A percentile compares a stretch with the other conserved stretches of the same genome.
Evolutionary conservation across 202 grass and related monocot genomes (phyloP).

Genomic region (Saccharum hybrid): DNA sequence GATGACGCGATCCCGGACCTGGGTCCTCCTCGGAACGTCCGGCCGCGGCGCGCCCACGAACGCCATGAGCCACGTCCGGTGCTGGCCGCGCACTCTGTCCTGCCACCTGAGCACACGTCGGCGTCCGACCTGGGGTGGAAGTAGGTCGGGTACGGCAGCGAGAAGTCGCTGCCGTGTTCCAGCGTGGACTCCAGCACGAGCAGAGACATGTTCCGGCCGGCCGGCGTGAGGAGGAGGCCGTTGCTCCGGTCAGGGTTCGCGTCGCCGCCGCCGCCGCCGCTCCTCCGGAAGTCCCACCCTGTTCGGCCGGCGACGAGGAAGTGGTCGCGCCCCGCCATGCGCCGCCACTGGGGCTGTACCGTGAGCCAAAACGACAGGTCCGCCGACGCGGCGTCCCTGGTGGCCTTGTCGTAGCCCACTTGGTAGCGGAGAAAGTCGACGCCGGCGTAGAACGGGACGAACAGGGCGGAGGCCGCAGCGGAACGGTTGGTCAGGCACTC

Average conservation of each 20-base stretch:
- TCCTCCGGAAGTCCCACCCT: not conserved
- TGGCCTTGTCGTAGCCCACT: not conserved
- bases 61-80: no score
- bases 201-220: no score
- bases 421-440: not conserved
- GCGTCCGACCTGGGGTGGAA: no score
- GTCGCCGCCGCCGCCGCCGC: not conserved
- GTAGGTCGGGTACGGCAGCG: no score
- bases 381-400: not conserved
- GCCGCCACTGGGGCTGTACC: not conserved
- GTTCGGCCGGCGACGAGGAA: conserved; percentile 10
- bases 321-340: not conserved
- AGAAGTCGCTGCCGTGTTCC: no score
- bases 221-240: not conserved
- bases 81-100: no score
- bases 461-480: not conserved
- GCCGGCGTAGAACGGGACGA: conserved; percentile 3
- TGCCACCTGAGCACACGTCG: no score
- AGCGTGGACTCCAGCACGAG: no score
- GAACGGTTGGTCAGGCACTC: not conserved
- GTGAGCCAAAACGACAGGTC: not conserved
- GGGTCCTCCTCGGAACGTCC: no score
- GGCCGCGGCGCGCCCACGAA: no score
- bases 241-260: not conserved
- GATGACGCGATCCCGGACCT: no score